Evolutionary conservation across 331 rosid species (phyloP), one percentile per base, ranked within the genome.

Genomic region (Dryas integrifolia): DNA sequence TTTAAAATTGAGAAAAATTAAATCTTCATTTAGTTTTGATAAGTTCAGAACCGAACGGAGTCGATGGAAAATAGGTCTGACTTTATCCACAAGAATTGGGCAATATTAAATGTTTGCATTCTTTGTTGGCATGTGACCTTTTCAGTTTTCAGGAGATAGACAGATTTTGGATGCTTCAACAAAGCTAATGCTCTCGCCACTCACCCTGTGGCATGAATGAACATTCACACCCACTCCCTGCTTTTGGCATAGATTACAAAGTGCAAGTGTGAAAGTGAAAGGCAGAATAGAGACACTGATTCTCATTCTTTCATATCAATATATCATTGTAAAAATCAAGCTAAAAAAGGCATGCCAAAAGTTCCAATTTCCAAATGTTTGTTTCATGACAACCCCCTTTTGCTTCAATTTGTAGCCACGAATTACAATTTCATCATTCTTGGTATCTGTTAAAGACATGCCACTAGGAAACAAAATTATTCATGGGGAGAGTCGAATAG

Each of bases 161-260:
- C 84, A 81, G 50, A 80, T 74, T 74, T 60, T 67, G 66, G 90
- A 83, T 82, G 84, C 87, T 80, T 65, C 50, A 30, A 40, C 2
- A 51, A 58, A 63, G 65, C 68, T 87, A 84, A 81, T 88, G 96
- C 88, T 80, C 72, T 73, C 2, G 81, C 87, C 88, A 88, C 96
- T 86, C 82, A 79, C 56, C 40, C 38, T 56, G 65, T 56, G 65
- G 77, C 64, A 79, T 73, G 77, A 75, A 26, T 49, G 79, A 44
- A 44, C 46, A 58, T 73, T 80, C 61, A 77, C 51, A 72, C 70
- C 53, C 47, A 61, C 49, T 3, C 78, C 45, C 77, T 55, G 52
- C 80, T 81, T 86, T 82, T 75, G 82, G 82, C 74, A 65, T 78
- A 80, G 76, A 80, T 73, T 79, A 18, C 49, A 39, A 10, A 75